Percentiles rank a stretch among this genome's conserved stretches.
phyloP scores from a whole-genome alignment of 2,329 filamentous ascomycete genomes.

The Acrocalymma vagum region DNA sequence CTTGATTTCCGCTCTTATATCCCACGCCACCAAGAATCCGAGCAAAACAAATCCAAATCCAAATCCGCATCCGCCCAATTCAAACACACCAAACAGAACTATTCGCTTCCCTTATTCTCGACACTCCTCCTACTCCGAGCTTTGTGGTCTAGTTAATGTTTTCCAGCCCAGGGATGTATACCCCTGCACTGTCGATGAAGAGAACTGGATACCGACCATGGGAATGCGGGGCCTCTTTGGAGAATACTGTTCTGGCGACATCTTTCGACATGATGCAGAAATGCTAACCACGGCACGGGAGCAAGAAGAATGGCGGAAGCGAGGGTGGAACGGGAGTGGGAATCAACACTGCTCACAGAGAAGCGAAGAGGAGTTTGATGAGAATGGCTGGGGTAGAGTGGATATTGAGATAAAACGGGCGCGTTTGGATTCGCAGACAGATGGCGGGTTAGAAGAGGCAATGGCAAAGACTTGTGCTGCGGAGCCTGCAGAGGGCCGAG shows the following conservation, averaged over 20 bases:
- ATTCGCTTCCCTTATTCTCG: constrained; percentile 82
- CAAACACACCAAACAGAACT: too few relatives aligned
- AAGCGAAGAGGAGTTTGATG: constrained; percentile 2
- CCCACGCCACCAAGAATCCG: constrained; percentile 14
- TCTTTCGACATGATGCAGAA: constrained; percentile 71
- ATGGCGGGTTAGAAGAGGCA: too few relatives aligned
- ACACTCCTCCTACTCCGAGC: constrained; percentile 85
- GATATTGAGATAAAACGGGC: too few relatives aligned
- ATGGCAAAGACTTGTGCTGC: too few relatives aligned
- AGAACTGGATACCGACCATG: constrained; percentile 68
- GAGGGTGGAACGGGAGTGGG: constrained; percentile 11
- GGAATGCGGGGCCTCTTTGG: constrained; percentile 78
- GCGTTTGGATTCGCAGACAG: too few relatives aligned
- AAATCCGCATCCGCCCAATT: too few relatives aligned
- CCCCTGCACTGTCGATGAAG: constrained; percentile 76
- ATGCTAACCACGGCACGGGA: constrained; percentile 57
- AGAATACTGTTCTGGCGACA: constrained; percentile 66
- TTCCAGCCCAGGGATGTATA: constrained; percentile 81
- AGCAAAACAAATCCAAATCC: background rate
- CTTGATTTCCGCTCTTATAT: constrained; percentile 39
- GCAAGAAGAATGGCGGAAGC: constrained; percentile 17
- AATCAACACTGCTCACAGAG: constrained; percentile 24
- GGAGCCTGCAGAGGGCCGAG: too few relatives aligned
- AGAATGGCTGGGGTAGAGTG: constrained; percentile 2
- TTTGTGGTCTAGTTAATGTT: constrained; percentile 72